phyloP scores from a whole-genome alignment of 2,329 filamentous ascomycete species.

The Stachybotrys echinatus region DNA sequence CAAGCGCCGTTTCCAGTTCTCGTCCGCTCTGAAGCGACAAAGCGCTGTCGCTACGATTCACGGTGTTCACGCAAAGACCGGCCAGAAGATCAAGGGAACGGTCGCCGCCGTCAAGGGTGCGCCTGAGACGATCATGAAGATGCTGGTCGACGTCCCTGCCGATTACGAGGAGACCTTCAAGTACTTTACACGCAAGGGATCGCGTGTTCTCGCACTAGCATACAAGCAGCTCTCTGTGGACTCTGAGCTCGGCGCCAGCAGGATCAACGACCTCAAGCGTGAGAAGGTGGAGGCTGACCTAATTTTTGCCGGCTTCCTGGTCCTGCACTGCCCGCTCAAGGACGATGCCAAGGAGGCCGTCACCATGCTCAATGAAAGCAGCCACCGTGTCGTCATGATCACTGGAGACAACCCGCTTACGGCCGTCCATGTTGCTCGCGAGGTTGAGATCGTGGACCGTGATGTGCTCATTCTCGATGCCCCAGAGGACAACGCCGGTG shows the following conservation, averaged over 20 bases:
- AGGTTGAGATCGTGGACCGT: conserved; percentile 96
- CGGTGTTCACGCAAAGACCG: conserved; percentile 64
- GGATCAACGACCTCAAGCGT: conserved; percentile 89
- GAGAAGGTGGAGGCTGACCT: conserved; percentile 84
- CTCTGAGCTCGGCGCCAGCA: conserved; percentile 73
- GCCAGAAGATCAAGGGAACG: conserved; percentile 73
- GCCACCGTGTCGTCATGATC: conserved; percentile 98
- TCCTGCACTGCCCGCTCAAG: conserved; percentile 92
- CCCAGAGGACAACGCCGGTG: conserved; percentile 80
- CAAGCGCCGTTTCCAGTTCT: conserved; percentile 97
- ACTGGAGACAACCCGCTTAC: conserved; percentile 97
- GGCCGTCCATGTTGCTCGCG: conserved; percentile 87
- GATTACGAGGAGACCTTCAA: conserved; percentile 98
- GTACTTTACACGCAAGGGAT: conserved; percentile 93
- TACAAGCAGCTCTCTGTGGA: conserved; percentile 88
- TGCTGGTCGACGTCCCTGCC: conserved; percentile 75
- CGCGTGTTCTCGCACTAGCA: conserved; percentile 85
- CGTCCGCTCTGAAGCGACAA: conserved; percentile 90
- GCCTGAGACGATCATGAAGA: conserved; percentile 92
- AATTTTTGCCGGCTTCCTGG: conserved; percentile 89
- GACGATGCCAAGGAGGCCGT: conserved; percentile 92
- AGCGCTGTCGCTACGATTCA: conserved; percentile 86
- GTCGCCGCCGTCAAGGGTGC: conserved; percentile 96
- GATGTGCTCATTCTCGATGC: conserved; percentile 93
- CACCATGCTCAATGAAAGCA: conserved; percentile 97